phyloP scores from a whole-genome alignment of 1,284 basidiomycete species.

The Cerrena zonata region DNA sequence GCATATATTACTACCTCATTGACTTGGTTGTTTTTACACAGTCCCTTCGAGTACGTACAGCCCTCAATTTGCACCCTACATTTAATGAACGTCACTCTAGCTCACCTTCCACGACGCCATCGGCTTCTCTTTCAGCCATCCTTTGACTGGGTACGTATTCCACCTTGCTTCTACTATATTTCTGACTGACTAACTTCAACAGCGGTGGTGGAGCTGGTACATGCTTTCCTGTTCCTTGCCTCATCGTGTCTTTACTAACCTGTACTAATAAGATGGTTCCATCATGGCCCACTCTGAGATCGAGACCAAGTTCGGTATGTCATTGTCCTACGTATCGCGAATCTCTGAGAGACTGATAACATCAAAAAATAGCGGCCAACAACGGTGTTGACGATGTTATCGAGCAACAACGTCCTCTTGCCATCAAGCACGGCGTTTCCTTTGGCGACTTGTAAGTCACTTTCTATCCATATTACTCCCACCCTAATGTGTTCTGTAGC shows the following conservation, averaged over 20 bases:
- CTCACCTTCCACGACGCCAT: constrained; percentile 22
- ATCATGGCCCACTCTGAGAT: constrained; percentile 30
- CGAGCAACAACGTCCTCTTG: constrained; percentile 28
- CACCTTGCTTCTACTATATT: neutral
- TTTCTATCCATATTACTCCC: neutral
- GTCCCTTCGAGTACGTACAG: constrained; percentile 2
- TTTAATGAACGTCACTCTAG: constrained; percentile 7
- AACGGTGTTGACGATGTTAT: constrained; percentile 31
- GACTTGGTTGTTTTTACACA: neutral
- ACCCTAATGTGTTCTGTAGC: constrained; percentile 18
- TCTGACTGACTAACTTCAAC: neutral
- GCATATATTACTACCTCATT: neutral
- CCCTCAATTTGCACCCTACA: neutral
- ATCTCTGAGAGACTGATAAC: neutral
- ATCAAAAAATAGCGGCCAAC: constrained; percentile 20
- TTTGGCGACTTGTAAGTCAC: constrained; percentile 33
- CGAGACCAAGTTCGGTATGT: constrained; percentile 27
- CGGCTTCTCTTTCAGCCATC: constrained; percentile 12
- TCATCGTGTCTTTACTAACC: neutral
- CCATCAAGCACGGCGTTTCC: constrained; percentile 29
- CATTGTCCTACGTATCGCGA: neutral
- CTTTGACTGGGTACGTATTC: neutral
- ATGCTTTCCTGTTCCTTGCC: too few relatives aligned
- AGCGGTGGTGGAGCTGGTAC: neutral
- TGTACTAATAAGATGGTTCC: constrained; percentile 27